Percentiles rank a stretch among this genome's conserved stretches.
Evolutionary conservation across 768 basidiomycete genomes (phyloP).

Genomic region (Calocybe gangraenosa): DNA sequence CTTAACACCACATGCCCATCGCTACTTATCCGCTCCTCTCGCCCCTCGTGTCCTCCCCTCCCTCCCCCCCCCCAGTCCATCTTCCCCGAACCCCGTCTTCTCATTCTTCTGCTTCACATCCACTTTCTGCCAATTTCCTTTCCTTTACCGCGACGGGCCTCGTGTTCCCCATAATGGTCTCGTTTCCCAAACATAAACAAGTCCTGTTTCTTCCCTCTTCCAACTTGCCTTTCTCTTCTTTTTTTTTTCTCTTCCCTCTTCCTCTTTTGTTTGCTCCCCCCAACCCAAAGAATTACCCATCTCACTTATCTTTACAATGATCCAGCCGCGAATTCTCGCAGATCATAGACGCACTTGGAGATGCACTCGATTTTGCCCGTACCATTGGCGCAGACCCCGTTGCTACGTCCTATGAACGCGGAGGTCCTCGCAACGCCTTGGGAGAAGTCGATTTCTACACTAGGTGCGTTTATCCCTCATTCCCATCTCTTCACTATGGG

Average conservation of each 20-base stretch:
- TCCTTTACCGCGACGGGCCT: too few species aligned
- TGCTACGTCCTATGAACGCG: slow-evolving; percentile 58
- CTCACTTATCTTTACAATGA: neutral
- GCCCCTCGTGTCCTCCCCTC: slow-evolving; percentile 1
- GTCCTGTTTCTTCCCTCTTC: too few species aligned
- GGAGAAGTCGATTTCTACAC: slow-evolving; percentile 95
- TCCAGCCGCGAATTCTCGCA: slow-evolving; percentile 75
- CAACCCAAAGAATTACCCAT: too few species aligned
- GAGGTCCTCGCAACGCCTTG: slow-evolving; percentile 66
- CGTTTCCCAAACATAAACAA: too few species aligned
- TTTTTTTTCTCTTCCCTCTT: neutral
- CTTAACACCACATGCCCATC: neutral
- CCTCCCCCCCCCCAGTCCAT: too few species aligned
- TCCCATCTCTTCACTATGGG: too few species aligned
- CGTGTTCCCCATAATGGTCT: too few species aligned
- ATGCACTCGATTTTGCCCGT: slow-evolving; percentile 89
- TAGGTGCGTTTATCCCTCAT: slow-evolving; percentile 46
- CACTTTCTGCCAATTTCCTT: too few species aligned
- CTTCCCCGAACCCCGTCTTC: neutral
- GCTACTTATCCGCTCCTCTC: neutral
- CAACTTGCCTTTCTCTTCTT: neutral
- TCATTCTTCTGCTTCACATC: neutral
- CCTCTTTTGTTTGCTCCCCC: too few species aligned
- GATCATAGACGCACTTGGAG: slow-evolving; percentile 79
- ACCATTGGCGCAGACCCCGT: slow-evolving; percentile 70